Evolutionary conservation across 257 asterid genomes (phyloP), one percentile per base, ranked within the genome.

Genomic region (Salvia splendens): DNA sequence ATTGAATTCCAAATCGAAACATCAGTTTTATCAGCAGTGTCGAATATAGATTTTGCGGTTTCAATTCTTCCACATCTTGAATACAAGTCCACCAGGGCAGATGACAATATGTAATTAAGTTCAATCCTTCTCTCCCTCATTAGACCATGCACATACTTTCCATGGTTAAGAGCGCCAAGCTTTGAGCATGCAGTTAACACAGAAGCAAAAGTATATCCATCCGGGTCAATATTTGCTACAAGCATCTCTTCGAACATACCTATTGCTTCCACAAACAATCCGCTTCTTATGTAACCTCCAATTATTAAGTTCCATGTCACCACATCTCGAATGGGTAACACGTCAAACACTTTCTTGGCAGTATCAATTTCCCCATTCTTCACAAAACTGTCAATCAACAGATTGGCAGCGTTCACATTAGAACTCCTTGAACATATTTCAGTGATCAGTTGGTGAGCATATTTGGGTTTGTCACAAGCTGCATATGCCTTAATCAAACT

Each of bases 21-120:
- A 62, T 88, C 73, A 50, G 53, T 71, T 43, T 73, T 83, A 43
- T 53, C 58, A 45, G 77, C 83, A 52, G 70, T 66, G 46, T 61
- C 48, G 64, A 88, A 91, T 40, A 88, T 65, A 32, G 78, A 75
- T 83, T 78, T 85, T 41, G 95, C 97, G 3, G 50, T 73, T 53
- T 75, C 82, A 45, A 88, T 84, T 69, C 82, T 79, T 42, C 97
- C 97, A 78, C 97, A 91, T 79, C 87, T 86, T 3, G 96, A 78
- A 72, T 86, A 91, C 93, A 91, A 83, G 78, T 91, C 93, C 28
- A 91, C 73, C 4, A 91, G 63, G 12, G 95, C 97, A 79, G 97
- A 82, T 52, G 86, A 81, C 59, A 88, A 70, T 42, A 88, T 88
- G 71, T 77, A 79, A 75, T 88, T 91, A 32, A 85, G 75, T 61